Conservation (phyloP, 805 yeast species). For the Starmerella cellae region DNA sequence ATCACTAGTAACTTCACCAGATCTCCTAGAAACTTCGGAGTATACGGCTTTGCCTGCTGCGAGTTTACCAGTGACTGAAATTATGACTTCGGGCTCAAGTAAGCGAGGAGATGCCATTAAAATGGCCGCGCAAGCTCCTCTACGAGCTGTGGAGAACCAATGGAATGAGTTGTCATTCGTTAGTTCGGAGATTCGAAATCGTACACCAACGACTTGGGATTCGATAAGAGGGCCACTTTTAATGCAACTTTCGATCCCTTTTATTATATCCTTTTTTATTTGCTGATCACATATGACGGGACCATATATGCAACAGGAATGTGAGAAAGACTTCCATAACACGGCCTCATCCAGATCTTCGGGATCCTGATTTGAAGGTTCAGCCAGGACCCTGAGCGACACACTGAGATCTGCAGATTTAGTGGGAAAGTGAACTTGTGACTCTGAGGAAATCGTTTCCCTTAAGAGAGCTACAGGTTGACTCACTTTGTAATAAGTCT, state of each 20-base stretch:
- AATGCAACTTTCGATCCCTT: conserved; percentile 75
- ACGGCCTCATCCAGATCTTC: not conserved
- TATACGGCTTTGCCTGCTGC: conserved; percentile 39
- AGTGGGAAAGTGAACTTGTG: conserved; percentile 55
- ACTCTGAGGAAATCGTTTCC: conserved; percentile 51
- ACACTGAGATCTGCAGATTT: conserved; percentile 36
- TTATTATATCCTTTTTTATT: conserved; percentile 21
- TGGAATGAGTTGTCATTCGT: conserved; percentile 45
- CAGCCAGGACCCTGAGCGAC: conserved; percentile 7
- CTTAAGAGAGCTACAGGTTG: conserved; percentile 70
- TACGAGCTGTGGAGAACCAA: conserved; percentile 65
- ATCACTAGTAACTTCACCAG: conserved; percentile 48
- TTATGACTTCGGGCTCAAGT: conserved; percentile 66
- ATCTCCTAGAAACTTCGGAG: conserved; percentile 42
- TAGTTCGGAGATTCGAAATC: conserved; percentile 57
- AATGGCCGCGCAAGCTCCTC: conserved; percentile 72
- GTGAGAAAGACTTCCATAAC: not conserved
- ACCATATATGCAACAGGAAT: not conserved
- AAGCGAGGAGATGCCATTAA: conserved; percentile 65
- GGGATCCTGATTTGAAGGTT: conserved; percentile 15
- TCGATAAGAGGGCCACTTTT: conserved; percentile 89
- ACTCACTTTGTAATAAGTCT: conserved; percentile 59
- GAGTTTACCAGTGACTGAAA: conserved; percentile 43
- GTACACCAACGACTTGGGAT: conserved; percentile 58
- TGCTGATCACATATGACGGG: not conserved